Evolutionary conservation across 2,329 filamentous ascomycete species (phyloP).

Genomic region (Grosmannia clavigera): DNA sequence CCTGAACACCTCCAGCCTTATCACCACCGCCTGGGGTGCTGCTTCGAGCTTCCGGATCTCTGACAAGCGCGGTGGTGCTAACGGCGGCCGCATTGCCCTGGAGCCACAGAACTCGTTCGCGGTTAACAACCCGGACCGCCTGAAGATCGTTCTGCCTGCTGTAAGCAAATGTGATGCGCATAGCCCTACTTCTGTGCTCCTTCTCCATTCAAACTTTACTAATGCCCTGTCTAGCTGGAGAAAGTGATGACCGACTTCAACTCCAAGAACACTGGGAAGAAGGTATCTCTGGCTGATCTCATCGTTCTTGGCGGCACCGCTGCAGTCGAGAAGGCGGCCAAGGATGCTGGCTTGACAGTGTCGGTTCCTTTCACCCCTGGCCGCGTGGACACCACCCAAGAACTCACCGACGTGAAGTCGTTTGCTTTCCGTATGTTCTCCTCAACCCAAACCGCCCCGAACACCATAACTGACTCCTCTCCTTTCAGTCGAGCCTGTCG

Average conservation of each 20-base stretch:
- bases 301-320: constrained; percentile 62
- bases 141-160: constrained; percentile 46
- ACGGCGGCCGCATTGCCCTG: constrained; percentile 66
- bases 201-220: background rate
- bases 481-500: constrained; percentile 43
- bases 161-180: background rate
- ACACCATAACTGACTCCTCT: background rate
- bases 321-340: constrained; percentile 63
- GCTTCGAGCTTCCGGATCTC: constrained; percentile 61
- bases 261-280: constrained; percentile 41
- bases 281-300: constrained; percentile 63
- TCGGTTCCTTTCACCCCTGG: constrained; percentile 62
- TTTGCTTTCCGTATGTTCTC: constrained; percentile 23
- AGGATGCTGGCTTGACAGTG: constrained; percentile 19
- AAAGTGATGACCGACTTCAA: constrained; percentile 56
- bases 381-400: constrained; percentile 57
- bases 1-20: constrained; percentile 33
- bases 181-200: too few species aligned
- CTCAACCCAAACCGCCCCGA: too few species aligned
- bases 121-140: constrained; percentile 59
- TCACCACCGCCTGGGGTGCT: constrained; percentile 53
- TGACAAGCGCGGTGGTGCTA: constrained; percentile 75
- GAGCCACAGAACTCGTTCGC: constrained; percentile 60
- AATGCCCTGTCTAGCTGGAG: constrained; percentile 31
- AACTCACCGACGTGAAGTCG: constrained; percentile 56